A percentile compares a stretch with the other conserved stretches of the same genome.
Conservation (phyloP, 345 rosid species). For the Nephelium lappaceum region DNA sequence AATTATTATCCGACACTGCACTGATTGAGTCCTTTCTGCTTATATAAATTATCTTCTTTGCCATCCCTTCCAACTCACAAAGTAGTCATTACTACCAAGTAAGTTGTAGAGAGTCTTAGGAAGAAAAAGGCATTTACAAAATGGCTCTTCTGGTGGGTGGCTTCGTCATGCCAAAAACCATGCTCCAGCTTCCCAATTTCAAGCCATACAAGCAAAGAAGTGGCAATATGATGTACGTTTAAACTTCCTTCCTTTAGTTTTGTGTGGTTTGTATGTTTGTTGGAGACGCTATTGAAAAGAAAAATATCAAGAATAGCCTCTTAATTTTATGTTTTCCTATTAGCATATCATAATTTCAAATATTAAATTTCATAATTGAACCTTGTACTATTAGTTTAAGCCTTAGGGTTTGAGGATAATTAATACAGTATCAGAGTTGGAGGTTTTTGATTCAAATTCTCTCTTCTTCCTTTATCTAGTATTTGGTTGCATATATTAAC, state of each 20-base stretch:
- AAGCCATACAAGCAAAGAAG: neutral
- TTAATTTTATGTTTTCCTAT: neutral
- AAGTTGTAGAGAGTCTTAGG: neutral
- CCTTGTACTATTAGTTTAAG: no score
- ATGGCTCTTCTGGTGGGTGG: slow-evolving; percentile 8
- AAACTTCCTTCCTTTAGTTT: neutral
- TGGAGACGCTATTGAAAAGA: no score
- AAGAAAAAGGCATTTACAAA: neutral
- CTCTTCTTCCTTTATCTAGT: no score
- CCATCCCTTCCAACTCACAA: neutral
- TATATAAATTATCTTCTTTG: neutral
- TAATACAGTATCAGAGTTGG: no score
- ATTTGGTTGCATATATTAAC: no score
- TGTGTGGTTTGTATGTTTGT: neutral
- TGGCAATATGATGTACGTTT: neutral
- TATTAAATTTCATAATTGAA: no score
- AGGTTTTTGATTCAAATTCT: no score
- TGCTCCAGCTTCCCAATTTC: neutral
- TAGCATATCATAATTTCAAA: no score
- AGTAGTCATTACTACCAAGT: neutral
- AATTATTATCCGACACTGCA: neutral
- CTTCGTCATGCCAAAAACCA: slow-evolving; percentile 6
- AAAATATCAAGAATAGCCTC: neutral
- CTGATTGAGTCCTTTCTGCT: neutral
- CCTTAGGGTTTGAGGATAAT: no score